These are phyloP conservation scores for Linum trigynum DNA, from an alignment of 345 rosid genomes.

Conservation along the genomic window DNA sequence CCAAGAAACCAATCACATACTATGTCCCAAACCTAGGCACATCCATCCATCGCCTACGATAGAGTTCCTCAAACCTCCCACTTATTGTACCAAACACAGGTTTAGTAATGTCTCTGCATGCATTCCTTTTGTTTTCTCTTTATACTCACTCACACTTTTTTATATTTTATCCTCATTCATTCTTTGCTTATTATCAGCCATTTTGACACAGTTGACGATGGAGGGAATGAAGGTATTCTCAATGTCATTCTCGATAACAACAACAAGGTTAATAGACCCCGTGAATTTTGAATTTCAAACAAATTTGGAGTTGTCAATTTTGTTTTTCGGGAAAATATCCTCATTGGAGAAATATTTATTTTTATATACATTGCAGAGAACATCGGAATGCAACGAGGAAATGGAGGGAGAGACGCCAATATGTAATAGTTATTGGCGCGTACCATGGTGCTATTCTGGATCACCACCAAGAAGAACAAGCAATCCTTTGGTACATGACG, in stretches of 20 bases:
- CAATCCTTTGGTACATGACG: constrained; percentile 66
- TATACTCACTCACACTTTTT: neutral
- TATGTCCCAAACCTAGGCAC: constrained; percentile 75
- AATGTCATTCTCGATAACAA: constrained; percentile 32
- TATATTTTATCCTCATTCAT: neutral
- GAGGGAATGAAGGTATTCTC: constrained; percentile 26
- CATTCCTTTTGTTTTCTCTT: neutral
- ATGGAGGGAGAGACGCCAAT: constrained; percentile 27
- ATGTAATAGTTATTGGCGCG: constrained; percentile 28
- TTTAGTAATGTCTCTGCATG: neutral
- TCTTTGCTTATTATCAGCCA: constrained; percentile 31
- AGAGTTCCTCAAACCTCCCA: constrained; percentile 50
- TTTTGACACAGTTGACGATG: constrained; percentile 20
- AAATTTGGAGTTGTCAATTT: too few species aligned
- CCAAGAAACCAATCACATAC: constrained; percentile 19
- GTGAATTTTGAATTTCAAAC: too few species aligned
- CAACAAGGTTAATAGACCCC: too few species aligned
- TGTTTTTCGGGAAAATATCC: constrained; percentile 20
- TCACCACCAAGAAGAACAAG: constrained; percentile 74
- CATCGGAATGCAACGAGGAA: constrained; percentile 12
- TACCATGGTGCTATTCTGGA: constrained; percentile 39
- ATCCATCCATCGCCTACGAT: constrained; percentile 31
- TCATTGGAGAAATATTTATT: neutral
- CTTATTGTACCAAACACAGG: constrained; percentile 44
- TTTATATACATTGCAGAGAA: neutral